Evolutionary conservation across 495 filamentous ascomycete species (phyloP).

Genomic region (Aspergillus sclerotioniger): DNA sequence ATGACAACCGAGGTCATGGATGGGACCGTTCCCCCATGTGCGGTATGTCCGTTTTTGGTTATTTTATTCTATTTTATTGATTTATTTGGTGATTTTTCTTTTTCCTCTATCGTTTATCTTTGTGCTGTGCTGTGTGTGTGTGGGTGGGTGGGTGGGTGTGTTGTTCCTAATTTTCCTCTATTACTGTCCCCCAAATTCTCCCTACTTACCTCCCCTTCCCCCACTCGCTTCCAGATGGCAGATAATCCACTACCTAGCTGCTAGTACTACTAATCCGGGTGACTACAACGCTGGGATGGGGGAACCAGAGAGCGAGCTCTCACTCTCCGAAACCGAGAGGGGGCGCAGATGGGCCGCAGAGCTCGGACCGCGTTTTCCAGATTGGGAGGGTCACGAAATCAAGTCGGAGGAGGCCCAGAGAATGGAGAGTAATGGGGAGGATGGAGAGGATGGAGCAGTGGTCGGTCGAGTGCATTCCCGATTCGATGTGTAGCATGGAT

Average conservation of each 20-base stretch:
- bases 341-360: neutral
- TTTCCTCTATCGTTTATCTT: neutral
- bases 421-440: no score
- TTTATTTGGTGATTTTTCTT: no score
- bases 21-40: neutral
- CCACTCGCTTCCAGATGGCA: no score
- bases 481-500: constrained; percentile 17
- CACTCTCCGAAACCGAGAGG: no score
- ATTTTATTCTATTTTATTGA: neutral
- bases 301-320: neutral
- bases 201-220: neutral
- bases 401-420: constrained; percentile 5
- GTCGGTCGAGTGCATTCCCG: constrained; percentile 1
- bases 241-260: no score
- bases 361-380: constrained; percentile 21
- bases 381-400: constrained; percentile 20
- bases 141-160: neutral
- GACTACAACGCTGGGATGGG: no score
- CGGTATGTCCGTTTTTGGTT: no score
- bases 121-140: neutral
- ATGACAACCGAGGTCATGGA: neutral
- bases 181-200: neutral
- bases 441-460: no score
- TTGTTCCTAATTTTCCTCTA: neutral
- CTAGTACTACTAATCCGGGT: no score